Evolutionary conservation across 1,284 basidiomycete genomes (phyloP), one percentile per base, ranked within the genome.

Genomic region (Agroathelia rolfsii): DNA sequence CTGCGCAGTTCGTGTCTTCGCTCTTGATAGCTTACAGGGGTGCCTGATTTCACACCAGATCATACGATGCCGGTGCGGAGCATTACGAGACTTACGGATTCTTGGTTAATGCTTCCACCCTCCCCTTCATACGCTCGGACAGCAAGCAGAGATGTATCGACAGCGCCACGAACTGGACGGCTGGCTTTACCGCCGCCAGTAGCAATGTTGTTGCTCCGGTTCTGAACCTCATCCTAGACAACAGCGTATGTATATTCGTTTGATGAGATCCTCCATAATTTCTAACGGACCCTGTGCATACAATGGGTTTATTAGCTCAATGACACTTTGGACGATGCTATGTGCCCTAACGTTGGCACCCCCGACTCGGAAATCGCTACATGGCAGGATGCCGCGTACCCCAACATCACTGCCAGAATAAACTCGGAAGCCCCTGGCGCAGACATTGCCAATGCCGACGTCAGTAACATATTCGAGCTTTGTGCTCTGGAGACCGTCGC

Each of bases 401-500:
- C 69, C 1, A 53, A 67, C 1, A 76, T 86, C 37, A 67, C 66
- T 1, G 55, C 57, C 0, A 66, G 76, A n/a, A 58, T 89, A 28
- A 86, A 87, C 47, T 34, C 51, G 3, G 56, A 62, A 16, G 73
- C 75, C 2, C 73, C 77, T 0, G 73, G 72, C 6, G 73, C 82
- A 2, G 64, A 73, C 22, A 55, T 92, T 14, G 64, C 61, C 1
- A 49, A 64, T 22, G 41, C 47, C 2, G 82, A 93, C 45, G 59
- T 75, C 0, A 59, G 69, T 30, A 69, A 62, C 40, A 53, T 92
- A 21, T 75, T 85, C 46, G 66, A 72, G 3, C 61, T 92, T 28
- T 92, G 89, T 51, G 66, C 83, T 0, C 89, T 87, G 50, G 81
- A 87, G 38, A 76, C 73, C 5, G 65, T 75, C 6, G 69, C 65